Conservation (phyloP, 2,329 filamentous ascomycete species). For the Aspergillus aculeatus region DNA sequence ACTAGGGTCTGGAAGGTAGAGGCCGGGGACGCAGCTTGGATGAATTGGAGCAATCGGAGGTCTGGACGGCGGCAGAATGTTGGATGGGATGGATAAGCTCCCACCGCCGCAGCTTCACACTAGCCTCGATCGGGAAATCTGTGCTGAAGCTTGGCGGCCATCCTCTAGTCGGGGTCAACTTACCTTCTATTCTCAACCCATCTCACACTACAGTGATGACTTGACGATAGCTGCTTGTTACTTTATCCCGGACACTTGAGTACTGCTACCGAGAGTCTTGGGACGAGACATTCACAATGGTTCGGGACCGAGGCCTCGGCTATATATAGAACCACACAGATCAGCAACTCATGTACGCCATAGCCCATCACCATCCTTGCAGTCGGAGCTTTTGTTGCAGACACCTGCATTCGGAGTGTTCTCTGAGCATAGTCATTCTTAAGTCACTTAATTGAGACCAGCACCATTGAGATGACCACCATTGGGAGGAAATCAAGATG, state of each 20-base stretch:
- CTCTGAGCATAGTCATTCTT: too few species aligned
- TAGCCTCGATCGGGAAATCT: background rate
- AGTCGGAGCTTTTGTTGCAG: background rate
- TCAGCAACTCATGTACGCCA: background rate
- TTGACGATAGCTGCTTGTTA: too few species aligned
- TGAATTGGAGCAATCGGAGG: background rate
- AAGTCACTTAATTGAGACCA: too few species aligned
- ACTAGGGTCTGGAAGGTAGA: background rate
- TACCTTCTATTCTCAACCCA: background rate
- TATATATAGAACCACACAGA: background rate
- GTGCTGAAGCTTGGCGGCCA: background rate
- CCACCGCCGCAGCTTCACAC: background rate
- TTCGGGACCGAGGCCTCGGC: background rate
- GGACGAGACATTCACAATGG: background rate
- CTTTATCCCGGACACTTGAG: too few species aligned
- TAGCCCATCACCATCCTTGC: background rate
- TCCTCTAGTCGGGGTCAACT: background rate
- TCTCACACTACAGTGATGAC: too few species aligned
- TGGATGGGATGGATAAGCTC: background rate
- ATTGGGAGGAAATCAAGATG: background rate
- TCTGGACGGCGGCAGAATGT: background rate
- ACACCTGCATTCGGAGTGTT: too few species aligned
- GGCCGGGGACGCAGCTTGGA: background rate
- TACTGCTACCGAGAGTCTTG: too few species aligned
- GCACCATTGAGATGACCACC: too few species aligned